These are phyloP conservation scores for Coniochaeta sp. DNA, from an alignment of 2,329 filamentous ascomycete species.

Conservation along the genomic window DNA sequence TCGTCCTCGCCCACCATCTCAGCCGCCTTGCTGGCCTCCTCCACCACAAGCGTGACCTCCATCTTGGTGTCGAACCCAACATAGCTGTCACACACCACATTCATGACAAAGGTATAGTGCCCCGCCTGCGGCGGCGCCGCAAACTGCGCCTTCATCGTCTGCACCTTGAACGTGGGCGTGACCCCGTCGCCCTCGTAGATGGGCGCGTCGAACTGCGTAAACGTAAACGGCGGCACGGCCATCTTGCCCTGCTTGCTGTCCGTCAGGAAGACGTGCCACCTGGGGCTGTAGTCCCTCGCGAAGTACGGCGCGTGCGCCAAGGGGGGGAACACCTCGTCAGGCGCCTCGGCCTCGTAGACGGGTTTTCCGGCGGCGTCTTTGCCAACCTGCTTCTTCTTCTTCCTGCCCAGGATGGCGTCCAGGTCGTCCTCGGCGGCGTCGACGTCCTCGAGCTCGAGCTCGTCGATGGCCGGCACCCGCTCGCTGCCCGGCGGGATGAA, in stretches of 20 bases:
- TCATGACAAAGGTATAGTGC: slow-evolving; percentile 90
- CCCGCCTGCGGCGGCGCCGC: slow-evolving; percentile 87
- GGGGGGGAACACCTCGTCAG: slow-evolving; percentile 66
- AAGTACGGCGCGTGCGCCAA: slow-evolving; percentile 89
- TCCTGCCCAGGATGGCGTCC: slow-evolving; percentile 73
- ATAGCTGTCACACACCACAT: slow-evolving; percentile 91
- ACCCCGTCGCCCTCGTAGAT: slow-evolving; percentile 72
- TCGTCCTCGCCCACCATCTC: slow-evolving; percentile 82
- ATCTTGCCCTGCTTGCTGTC: slow-evolving; percentile 94
- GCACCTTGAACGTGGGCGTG: slow-evolving; percentile 81
- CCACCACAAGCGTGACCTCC: slow-evolving; percentile 82
- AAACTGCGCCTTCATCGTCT: slow-evolving; percentile 96
- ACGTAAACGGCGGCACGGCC: slow-evolving; percentile 93
- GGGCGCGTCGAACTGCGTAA: slow-evolving; percentile 84
- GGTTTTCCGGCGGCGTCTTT: slow-evolving; percentile 51
- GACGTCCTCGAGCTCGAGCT: slow-evolving; percentile 77
- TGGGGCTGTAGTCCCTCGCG: slow-evolving; percentile 78
- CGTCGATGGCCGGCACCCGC: slow-evolving; percentile 65
- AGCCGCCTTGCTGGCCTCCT: slow-evolving; percentile 79
- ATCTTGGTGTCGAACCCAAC: slow-evolving; percentile 88
- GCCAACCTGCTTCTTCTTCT: slow-evolving; percentile 59
- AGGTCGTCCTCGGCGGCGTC: slow-evolving; percentile 91
- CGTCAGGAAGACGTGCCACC: slow-evolving; percentile 91
- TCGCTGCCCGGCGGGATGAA: slow-evolving; percentile 81
- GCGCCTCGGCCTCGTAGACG: slow-evolving; percentile 39